Base-by-base conservation (phyloP, 1,284 basidiomycete genomes). In the Chondrostereum purpureum region DNA sequence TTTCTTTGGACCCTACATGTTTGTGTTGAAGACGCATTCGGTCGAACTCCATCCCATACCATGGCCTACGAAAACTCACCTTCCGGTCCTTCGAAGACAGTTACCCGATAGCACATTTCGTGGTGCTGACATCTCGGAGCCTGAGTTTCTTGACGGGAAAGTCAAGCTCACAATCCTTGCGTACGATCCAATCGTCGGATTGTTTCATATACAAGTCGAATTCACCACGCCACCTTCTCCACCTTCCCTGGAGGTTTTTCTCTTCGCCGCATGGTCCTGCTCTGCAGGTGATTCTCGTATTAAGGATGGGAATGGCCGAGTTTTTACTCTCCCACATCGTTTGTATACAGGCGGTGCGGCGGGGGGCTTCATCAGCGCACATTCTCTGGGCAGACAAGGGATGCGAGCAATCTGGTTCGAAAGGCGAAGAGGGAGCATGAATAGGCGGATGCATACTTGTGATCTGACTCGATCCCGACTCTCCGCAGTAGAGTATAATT, bases 331-430 rank as follows among this genome's bases (percentile, higher is more conserved):
- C 18, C 13, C 34, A 37, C 31, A 13, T 16, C 40, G 2, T 17
- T 17, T 5, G 13, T 13, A 18, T 38, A 40, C 8, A 8, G 8
- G 8, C 8, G 8, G n/a, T 31, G 27, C 27, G n/a, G 27, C 27
- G 8, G n/a, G 27, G n/a, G 67, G 65, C 8, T 76, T 75, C 46
- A 62, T 77, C 20, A 67, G 67, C n/a, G 53, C 73, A 12, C 68
- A 65, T 50, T 59, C 64, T 2, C 52, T 79, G 2, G 75, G 77
- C 0, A 57, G 64, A 0, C 59, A 66, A 33, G 73, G 70, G 0
- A 60, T 61, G 44, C 67, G 76, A 2, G 75, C 73, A 0, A 60
- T 75, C 2, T 78, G 77, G 75, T 60, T 78, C 3, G 71, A 76
- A 50, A 61, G 75, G 20, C 56, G 58, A 34, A 61, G 70, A 38